A percentile compares a stretch with the other conserved stretches of the same genome.
These are phyloP conservation scores for Globisporangium paddicum DNA, from an alignment of 352 stramenopile genomes.

Conservation along the genomic window DNA sequence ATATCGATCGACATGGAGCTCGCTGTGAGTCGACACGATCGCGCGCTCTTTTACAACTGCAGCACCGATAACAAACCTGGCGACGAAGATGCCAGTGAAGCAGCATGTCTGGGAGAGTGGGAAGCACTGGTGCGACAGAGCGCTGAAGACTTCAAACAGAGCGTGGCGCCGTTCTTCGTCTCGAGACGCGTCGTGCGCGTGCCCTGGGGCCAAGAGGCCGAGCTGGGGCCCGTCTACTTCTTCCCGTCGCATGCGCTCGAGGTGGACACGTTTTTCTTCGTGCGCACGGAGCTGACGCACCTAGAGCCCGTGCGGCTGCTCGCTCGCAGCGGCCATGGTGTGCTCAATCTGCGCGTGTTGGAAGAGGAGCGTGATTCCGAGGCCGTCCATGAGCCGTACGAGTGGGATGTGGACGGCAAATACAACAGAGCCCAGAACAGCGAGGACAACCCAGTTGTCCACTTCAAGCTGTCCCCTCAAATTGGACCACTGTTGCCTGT, in stretches of 20 bases:
- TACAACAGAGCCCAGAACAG: background rate
- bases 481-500: background rate
- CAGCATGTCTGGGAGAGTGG: constrained; percentile 39
- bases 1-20: constrained; percentile 46
- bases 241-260: constrained; percentile 33
- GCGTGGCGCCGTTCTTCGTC: constrained; percentile 34
- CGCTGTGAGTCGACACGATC: constrained; percentile 26
- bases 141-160: background rate
- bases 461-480: constrained; percentile 1
- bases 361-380: background rate
- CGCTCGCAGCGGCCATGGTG: constrained; percentile 37
- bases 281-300: constrained; percentile 65
- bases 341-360: constrained; percentile 16
- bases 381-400: background rate
- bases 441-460: background rate
- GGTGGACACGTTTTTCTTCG: constrained; percentile 30
- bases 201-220: constrained; percentile 10
- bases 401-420: background rate
- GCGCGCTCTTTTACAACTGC: constrained; percentile 46
- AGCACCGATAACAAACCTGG: constrained; percentile 3
- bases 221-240: constrained; percentile 64
- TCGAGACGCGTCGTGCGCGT: constrained; percentile 22
- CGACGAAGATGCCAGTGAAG: constrained; percentile 12
- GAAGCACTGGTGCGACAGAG: background rate
- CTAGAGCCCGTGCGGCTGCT: constrained; percentile 40